Percentiles rank a stretch among this genome's conserved stretches.
phyloP scores from a whole-genome alignment of 192 early-diverging fungal genomes.

The Umbelopsis isabellina region DNA sequence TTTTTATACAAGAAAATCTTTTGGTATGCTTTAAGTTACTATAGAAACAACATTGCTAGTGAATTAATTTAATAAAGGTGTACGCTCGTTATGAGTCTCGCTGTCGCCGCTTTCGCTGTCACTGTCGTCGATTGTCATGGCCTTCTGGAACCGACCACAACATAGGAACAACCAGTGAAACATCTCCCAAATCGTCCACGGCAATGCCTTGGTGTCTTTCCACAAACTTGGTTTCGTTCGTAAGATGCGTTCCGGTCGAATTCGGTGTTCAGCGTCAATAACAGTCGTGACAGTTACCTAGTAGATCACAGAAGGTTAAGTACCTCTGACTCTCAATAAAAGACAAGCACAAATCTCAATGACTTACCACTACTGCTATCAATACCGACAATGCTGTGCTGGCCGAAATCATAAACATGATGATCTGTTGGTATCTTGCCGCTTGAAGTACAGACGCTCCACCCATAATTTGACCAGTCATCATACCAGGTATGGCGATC shows the following conservation, averaged over 20 bases:
- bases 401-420: conserved; percentile 85
- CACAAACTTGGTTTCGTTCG: conserved; percentile 24
- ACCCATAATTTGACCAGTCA: conserved; percentile 87
- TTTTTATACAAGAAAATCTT: background rate
- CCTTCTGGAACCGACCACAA: conserved; percentile 3
- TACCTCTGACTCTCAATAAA: background rate
- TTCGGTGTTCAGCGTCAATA: conserved; percentile 24
- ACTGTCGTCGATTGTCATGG: background rate
- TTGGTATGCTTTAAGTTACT: background rate
- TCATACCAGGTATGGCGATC: conserved; percentile 86
- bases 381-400: conserved; percentile 67
- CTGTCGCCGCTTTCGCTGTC: conserved; percentile 14
- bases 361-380: conserved; percentile 47
- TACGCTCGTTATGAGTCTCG: conserved; percentile 1
- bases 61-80: conserved; percentile 13
- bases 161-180: background rate
- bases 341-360: background rate
- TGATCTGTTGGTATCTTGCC: conserved; percentile 80
- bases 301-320: background rate
- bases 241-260: conserved; percentile 28
- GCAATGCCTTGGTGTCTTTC: conserved; percentile 17
- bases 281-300: conserved; percentile 25
- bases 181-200: background rate
- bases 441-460: conserved; percentile 83
- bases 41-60: background rate